Evolutionary conservation across 345 rosid genomes (phyloP), one percentile per base, ranked within the genome.

Genomic region (Eucalyptus fibrosa): DNA sequence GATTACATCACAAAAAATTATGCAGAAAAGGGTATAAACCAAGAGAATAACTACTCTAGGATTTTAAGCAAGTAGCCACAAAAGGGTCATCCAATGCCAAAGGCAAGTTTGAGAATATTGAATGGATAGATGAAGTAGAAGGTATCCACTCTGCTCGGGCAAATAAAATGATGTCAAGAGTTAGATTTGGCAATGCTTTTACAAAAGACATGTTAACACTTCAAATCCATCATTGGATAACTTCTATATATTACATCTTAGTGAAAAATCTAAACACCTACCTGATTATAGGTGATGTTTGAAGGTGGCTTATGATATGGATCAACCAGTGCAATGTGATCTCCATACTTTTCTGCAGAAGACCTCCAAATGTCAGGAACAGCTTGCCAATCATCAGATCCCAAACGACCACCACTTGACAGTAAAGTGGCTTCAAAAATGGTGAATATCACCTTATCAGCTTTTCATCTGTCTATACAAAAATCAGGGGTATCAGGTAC

Each of bases 291-390:
- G 28, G 99, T 97, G 91, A 97, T 89, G 50, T 87, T 93, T 49
- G 94, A 93, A 42, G 98, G 97, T 12, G 99, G 97, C n/a, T 96
- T 93, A 90, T 97, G 99, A 91, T 95, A 95, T 2, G 96, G 97
- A 92, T 97, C 98, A 49, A 95, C 90, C 88, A 96, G 56, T 3
- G 99, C 98, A 59, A 95, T 89, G 69, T 45, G 92, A 91, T 95
- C 96, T 65, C 97, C 97, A 67, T 92, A 94, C 91, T 94, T 96
- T 53, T 97, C 95, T 1, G 95, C 97, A 59, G 96, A 91, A 92
- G 94, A 93, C 92, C 97, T 96, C 98, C 99, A 97, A 87, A 97
- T 93, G 72, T 97, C 99, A 87, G 98, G 99, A 91, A 96, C 96
- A 77, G 96, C 92, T 88, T 91, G 92, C 98, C 95, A 95, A 34